These are phyloP conservation scores for Urtica urens DNA, from an alignment of 306 rosid species.

Conservation along the genomic window DNA sequence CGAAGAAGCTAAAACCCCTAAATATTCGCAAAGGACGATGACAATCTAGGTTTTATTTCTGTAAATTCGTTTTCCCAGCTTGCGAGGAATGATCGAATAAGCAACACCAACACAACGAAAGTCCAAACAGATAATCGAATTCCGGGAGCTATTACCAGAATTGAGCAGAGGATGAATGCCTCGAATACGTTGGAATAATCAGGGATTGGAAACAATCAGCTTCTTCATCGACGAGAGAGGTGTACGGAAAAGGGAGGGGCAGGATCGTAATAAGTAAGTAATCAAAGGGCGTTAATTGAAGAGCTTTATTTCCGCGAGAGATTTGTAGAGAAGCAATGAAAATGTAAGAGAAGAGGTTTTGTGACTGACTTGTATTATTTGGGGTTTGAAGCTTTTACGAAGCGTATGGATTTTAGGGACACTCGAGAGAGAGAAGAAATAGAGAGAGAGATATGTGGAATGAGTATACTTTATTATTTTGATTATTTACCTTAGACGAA, in stretches of 20 bases:
- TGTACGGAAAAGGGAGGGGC: conserved; percentile 8
- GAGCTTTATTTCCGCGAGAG: not conserved
- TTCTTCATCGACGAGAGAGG: conserved; percentile 3
- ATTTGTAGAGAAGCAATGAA: not conserved
- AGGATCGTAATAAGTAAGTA: conserved; percentile 22
- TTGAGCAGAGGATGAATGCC: conserved; percentile 9
- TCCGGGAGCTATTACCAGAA: conserved; percentile 9
- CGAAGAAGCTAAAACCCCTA: conserved; percentile 6
- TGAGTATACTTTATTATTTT: too few species aligned
- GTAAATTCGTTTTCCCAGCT: too few species aligned
- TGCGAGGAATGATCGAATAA: not conserved
- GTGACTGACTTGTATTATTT: conserved; percentile 18
- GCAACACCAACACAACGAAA: not conserved
- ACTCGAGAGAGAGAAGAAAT: conserved; percentile 12
- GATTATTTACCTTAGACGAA: too few species aligned
- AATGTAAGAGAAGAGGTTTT: conserved; percentile 13
- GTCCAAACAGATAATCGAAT: conserved; percentile 11
- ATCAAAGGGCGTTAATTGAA: conserved; percentile 1
- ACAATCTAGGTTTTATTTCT: conserved; percentile 21
- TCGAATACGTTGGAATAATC: conserved; percentile 13
- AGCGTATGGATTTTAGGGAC: conserved; percentile 18
- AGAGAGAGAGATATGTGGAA: conserved; percentile 10
- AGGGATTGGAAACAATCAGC: conserved; percentile 10
- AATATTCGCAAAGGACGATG: conserved; percentile 6
- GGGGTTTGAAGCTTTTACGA: conserved; percentile 17